Base-by-base conservation (phyloP, 495 filamentous ascomycete species). In the Viridothelium virens region DNA sequence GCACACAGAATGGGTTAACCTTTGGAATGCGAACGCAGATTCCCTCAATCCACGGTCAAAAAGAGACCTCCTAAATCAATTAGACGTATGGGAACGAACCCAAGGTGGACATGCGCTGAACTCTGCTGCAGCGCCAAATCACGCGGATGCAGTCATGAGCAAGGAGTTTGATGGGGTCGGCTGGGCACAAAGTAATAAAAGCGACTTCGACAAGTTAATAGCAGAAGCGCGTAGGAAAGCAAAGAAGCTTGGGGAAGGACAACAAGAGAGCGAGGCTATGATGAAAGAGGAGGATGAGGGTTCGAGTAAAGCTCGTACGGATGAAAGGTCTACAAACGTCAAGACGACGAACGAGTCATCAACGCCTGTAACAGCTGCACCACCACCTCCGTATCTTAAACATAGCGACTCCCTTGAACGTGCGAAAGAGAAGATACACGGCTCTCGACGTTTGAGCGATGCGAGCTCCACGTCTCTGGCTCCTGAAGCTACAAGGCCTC, bases 21-120 rank as follows among this genome's bases (percentile, higher is more conserved):
- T 97, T 36, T 97, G 91, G 87, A 99, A 99, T 74, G 91, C 95
- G 14, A 97, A 97, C 69, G 93, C 91, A 75, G 94, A 99, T 74
- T 88, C 91, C 2, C 83, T 81, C 64, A 77, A 75, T 3, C 91
- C 90, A 1, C 88, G 88, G 71, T 77, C 80, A 4, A 91, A 90
- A 69, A 74, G 78, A 2, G 87, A 93, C 61, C 72, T 98, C 6
- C 73, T 94, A 38, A 82, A 82, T 5, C 93, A 96, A 65, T 72
- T 98, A 18, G 87, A 92, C 34, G 71, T 82, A 2, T 97, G 94
- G 92, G 94, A 98, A 71, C 79, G 83, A 38, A 92, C 88, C 0
- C 85, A 93, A 67, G 82, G 85, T 16, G 76, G 72, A n/a, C 72
- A 73, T 38, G 81, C 82, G 10, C 76, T 78, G 3, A 67, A 63